Evolutionary conservation across 1,284 basidiomycete genomes (phyloP).

Genomic region (Sparassis latifolia): DNA sequence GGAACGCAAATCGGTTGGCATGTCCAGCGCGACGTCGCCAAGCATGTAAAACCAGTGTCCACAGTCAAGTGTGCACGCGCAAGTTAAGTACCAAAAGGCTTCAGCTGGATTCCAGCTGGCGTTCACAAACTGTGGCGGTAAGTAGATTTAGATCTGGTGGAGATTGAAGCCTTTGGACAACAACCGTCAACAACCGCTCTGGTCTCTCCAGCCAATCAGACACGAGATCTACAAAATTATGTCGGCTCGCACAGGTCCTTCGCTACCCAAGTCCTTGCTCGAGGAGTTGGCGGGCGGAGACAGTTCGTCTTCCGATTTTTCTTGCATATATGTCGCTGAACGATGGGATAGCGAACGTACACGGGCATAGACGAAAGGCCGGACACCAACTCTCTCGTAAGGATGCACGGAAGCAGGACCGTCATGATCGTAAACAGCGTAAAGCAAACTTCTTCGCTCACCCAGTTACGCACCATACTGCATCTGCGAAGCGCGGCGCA

Average conservation of each 20-base stretch:
- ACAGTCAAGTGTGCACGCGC: too few relatives aligned
- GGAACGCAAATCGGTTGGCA: slow-evolving; percentile 26
- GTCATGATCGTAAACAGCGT: slow-evolving; percentile 49
- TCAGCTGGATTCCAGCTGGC: too few relatives aligned
- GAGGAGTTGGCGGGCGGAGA: slow-evolving; percentile 22
- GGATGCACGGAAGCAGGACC: slow-evolving; percentile 57
- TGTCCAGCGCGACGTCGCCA: slow-evolving; percentile 20
- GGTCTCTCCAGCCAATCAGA: slow-evolving; percentile 5
- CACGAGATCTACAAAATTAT: slow-evolving; percentile 14
- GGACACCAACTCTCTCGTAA: slow-evolving; percentile 41
- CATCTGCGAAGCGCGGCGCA: slow-evolving; percentile 20
- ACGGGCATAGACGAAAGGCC: slow-evolving; percentile 15
- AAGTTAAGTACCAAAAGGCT: too few relatives aligned
- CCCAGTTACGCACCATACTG: slow-evolving; percentile 17
- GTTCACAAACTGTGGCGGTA: too few relatives aligned
- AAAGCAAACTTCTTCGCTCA: slow-evolving; percentile 47
- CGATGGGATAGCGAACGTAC: neutral
- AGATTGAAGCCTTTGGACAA: slow-evolving; percentile 5
- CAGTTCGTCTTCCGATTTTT: slow-evolving; percentile 1
- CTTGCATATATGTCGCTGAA: neutral
- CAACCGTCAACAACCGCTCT: slow-evolving; percentile 9
- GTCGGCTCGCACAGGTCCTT: slow-evolving; percentile 17
- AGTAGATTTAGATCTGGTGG: too few relatives aligned
- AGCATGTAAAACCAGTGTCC: slow-evolving; percentile 11
- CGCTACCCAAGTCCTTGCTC: slow-evolving; percentile 26